Base-by-base conservation (phyloP, 2,329 filamentous ascomycete species). In the Monilinia polystroma region DNA sequence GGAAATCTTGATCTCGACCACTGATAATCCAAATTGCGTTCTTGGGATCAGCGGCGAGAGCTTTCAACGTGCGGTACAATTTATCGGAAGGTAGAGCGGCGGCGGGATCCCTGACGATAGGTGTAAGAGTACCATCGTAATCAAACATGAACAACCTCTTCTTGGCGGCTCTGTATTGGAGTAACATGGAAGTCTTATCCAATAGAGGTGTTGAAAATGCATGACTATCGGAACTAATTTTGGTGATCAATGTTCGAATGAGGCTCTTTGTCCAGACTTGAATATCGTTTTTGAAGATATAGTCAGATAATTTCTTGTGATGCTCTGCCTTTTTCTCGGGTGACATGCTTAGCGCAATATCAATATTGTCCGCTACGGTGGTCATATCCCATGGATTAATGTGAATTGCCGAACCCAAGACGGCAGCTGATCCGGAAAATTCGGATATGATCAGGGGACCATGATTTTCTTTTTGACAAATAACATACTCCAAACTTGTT, bases 21-120 rank as follows among this genome's bases (percentile, higher is more conserved):
- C 92, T 96, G 75, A 99, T 97, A 76, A 99, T 96, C 95, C 95
- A 99, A n/a, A 99, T 93, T 1, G 88, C 85, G 74, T 98, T 99
- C 66, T 83, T 83, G 20, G 90, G 87, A 75, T 98, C 92, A 0
- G 90, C 84, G 0, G 93, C 90, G 53, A 99, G 83, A 14, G 85
- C 84, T 77, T 90, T 92, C 68, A 99, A 83, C 0, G 90, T 93
- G 41, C 88, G 86, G 59, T 96, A 88, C 29, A 97, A 86, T 29
- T 89, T 87, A 72, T 93, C 89, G 0, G 93, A 94, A 0, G 95
- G 95, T 51, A 97, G 88, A 3, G 95, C 95, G 6, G 92, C 89
- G 71, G 90, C 89, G 1, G 95, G 95, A 75, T 98, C 93, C 72
- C 90, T 90, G 66, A 98, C 95, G 73, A 99, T 98, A 0, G 93